Evolutionary conservation across 768 basidiomycete species (phyloP).

Genomic region (Imleria badia): DNA sequence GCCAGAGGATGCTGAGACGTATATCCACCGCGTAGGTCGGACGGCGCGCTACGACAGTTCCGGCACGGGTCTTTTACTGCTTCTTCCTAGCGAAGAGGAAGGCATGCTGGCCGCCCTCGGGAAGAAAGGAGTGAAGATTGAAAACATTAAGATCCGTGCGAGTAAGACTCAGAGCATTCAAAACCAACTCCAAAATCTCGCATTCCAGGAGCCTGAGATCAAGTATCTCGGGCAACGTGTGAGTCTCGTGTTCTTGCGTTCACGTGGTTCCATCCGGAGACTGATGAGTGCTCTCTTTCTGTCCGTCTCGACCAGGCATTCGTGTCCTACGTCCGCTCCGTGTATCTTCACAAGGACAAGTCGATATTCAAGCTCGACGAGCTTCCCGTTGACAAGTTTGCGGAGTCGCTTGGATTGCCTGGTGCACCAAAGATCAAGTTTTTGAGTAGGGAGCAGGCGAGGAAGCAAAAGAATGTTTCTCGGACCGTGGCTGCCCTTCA

Average conservation of each 20-base stretch:
- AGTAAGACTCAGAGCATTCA: slow-evolving; percentile 85
- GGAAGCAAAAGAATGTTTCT: slow-evolving; percentile 74
- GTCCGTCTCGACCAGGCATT: slow-evolving; percentile 61
- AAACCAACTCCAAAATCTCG: slow-evolving; percentile 87
- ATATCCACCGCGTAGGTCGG: slow-evolving; percentile 94
- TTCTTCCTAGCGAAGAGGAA: slow-evolving; percentile 89
- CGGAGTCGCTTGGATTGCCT: slow-evolving; percentile 88
- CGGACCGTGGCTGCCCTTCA: slow-evolving; percentile 41
- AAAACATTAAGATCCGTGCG: slow-evolving; percentile 83
- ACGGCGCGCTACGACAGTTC: slow-evolving; percentile 92
- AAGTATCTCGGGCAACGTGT: slow-evolving; percentile 96
- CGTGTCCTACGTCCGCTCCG: slow-evolving; percentile 91
- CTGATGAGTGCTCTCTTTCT: slow-evolving; percentile 3
- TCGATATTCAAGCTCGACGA: slow-evolving; percentile 83
- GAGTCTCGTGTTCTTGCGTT: slow-evolving; percentile 26
- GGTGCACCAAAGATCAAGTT: slow-evolving; percentile 97
- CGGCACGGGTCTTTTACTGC: slow-evolving; percentile 80
- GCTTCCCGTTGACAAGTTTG: slow-evolving; percentile 80
- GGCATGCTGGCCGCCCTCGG: slow-evolving; percentile 77
- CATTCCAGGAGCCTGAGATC: slow-evolving; percentile 94
- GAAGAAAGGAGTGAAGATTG: slow-evolving; percentile 67
- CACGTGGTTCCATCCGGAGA: rapidly evolving
- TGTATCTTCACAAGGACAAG: slow-evolving; percentile 94
- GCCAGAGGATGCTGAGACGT: slow-evolving; percentile 96
- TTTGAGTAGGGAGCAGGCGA: slow-evolving; percentile 61